Percentiles rank a stretch among this genome's conserved stretches.
These are phyloP conservation scores for Chenopodium berlandieri DNA, from an alignment of 148 eudicot species.

Conservation along the genomic window DNA sequence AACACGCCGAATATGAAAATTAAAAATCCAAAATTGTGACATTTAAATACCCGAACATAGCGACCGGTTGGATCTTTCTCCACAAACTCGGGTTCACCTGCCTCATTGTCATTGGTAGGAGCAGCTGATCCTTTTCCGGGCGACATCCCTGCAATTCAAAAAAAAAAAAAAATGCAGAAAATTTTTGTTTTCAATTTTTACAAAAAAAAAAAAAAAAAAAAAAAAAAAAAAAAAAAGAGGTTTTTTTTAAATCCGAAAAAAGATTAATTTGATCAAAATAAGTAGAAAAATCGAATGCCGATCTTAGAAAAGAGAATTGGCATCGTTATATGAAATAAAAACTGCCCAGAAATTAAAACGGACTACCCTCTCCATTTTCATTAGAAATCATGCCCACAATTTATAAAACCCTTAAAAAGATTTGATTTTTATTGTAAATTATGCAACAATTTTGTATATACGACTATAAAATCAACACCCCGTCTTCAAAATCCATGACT, in stretches of 20 bases:
- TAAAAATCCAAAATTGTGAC: neutral
- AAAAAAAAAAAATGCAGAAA: neutral
- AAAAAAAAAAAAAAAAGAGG: neutral
- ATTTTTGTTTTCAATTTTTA: neutral
- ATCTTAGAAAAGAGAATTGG: conserved; percentile 4
- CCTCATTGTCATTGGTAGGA: conserved; percentile 16
- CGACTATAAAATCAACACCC: neutral
- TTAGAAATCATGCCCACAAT: neutral
- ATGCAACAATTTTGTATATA: neutral
- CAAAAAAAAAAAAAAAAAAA: conserved; percentile 4
- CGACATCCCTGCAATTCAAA: conserved; percentile 42
- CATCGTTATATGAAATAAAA: neutral
- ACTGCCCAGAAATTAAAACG: neutral
- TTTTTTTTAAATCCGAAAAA: neutral
- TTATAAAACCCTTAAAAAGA: neutral
- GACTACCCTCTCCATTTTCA: neutral
- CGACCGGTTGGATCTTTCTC: conserved; percentile 72
- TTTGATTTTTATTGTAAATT: neutral
- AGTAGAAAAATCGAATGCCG: neutral
- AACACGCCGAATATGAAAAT: too few relatives aligned
- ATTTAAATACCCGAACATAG: conserved; percentile 64
- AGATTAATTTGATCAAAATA: neutral
- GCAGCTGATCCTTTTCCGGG: conserved; percentile 12
- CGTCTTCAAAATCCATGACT: neutral
- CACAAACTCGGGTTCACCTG: conserved; percentile 40